Base-by-base conservation (phyloP, 331 rosid species). In the Spiraea crenata region DNA sequence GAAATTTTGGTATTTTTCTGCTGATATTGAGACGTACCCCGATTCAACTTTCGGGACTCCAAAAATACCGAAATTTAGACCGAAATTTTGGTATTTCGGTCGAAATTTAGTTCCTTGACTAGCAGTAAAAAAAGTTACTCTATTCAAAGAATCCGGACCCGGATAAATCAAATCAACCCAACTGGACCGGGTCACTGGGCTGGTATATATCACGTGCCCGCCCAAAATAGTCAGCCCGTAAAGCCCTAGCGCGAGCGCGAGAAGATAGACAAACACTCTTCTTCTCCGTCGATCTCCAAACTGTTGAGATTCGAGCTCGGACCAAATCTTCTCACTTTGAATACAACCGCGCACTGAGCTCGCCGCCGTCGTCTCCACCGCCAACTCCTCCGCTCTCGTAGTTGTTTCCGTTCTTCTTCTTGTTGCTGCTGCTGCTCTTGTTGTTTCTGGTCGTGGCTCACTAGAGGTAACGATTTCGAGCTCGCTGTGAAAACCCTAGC, bases 201-300 rank as follows among this genome's bases (percentile, higher is more conserved):
- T 25, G 31, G 31, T 71, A 15, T 44, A 34, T 16, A 31, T 37
- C 1, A 57, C 67, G 58, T 58, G 47, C 25, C 67, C 48, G 31
- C 31, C 67, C 75, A 57, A 71, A 46, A 34, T 45, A 34, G 5
- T 19, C 17, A 34, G 6, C 3, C 60, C 6, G 57, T 15, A 17
- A 31, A 57, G 76, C 76, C 76, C 75, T 71, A 71, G 68, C 35
- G 47, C 48, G 68, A 55, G 14, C 14, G 64, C 7, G 41, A 57
- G 46, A 17, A 25, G 31, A 25, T 25, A 25, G 31, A 25, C 31
- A 2, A 2, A 25, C 31, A 25, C 31, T 25, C 1, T 1, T 25
- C 31, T 25, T 25, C 55, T 6, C 55, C 20, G 4, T 49, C 6
- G 17, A 52, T 52, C 57, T 52, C 31, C 31, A 52, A 52, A 40